Evolutionary conservation across 2,329 filamentous ascomycete genomes (phyloP).

Genomic region (Daldinia sp.): DNA sequence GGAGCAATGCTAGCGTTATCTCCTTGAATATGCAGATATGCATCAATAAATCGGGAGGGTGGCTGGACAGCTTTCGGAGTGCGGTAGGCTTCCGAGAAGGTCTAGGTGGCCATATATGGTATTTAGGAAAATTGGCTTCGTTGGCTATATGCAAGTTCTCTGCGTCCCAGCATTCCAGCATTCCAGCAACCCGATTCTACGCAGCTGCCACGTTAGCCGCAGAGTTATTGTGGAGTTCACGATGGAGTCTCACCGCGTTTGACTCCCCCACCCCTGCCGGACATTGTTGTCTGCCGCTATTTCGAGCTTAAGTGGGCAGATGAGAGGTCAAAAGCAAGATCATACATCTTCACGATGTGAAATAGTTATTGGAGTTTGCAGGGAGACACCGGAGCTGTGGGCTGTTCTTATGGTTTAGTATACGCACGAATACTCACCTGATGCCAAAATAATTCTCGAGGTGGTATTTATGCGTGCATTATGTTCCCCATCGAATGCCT

Average conservation of each 20-base stretch:
- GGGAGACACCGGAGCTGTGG: background rate
- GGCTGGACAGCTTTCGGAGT: background rate
- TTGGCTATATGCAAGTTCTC: conserved; percentile 1
- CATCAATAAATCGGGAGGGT: background rate
- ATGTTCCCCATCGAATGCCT: background rate
- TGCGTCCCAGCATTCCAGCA: background rate
- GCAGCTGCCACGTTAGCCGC: background rate
- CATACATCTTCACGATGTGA: background rate
- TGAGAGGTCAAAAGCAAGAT: conserved; percentile 2
- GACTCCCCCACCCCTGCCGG: background rate
- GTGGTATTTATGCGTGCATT: background rate
- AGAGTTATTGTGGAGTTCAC: background rate
- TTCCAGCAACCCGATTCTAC: conserved; percentile 1
- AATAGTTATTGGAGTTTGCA: background rate
- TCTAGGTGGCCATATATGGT: background rate
- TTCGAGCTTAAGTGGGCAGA: background rate
- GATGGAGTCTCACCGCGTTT: background rate
- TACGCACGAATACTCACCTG: background rate
- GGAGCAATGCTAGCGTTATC: background rate
- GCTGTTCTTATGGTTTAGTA: background rate
- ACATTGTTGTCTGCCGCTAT: background rate
- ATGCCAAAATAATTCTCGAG: background rate
- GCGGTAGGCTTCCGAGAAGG: background rate
- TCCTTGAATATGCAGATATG: background rate
- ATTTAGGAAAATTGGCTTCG: background rate